These are phyloP conservation scores for Martiniozyma abietophila DNA, from an alignment of 805 yeast genomes.

Conservation along the genomic window DNA sequence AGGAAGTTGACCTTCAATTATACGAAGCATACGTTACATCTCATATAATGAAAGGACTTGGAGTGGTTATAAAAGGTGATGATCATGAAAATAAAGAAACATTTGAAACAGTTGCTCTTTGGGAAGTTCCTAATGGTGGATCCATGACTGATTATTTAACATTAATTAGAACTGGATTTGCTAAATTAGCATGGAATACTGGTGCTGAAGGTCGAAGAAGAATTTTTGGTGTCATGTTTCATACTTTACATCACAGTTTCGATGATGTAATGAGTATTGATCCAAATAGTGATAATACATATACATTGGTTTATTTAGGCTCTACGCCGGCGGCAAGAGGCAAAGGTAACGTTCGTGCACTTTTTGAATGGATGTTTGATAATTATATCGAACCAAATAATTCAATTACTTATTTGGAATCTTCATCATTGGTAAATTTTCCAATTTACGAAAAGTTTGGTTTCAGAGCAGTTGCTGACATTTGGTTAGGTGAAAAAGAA, in stretches of 20 bases:
- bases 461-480: slow-evolving; percentile 39
- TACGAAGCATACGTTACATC: slow-evolving; percentile 44
- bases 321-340: slow-evolving; percentile 39
- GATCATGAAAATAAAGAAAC: slow-evolving; percentile 21
- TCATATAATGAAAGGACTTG: slow-evolving; percentile 41
- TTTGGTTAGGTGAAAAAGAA: slow-evolving; percentile 30
- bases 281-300: slow-evolving; percentile 21
- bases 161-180: slow-evolving; percentile 44
- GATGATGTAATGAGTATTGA: slow-evolving; percentile 37
- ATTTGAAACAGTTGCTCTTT: slow-evolving; percentile 47
- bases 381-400: slow-evolving; percentile 35
- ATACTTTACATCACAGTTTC: slow-evolving; percentile 39
- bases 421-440: slow-evolving; percentile 35
- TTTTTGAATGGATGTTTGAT: slow-evolving; percentile 40
- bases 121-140: slow-evolving; percentile 39
- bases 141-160: slow-evolving; percentile 38
- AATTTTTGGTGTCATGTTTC: slow-evolving; percentile 41
- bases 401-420: slow-evolving; percentile 40
- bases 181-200: slow-evolving; percentile 38
- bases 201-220: slow-evolving; percentile 41
- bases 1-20: slow-evolving; percentile 30
- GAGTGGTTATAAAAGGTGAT: slow-evolving; percentile 40
- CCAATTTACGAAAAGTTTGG: slow-evolving; percentile 48
- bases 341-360: slow-evolving; percentile 43
- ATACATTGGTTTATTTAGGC: slow-evolving; percentile 28